phyloP scores from a whole-genome alignment of 106 monocot species.

The Gastrodia elata region DNA sequence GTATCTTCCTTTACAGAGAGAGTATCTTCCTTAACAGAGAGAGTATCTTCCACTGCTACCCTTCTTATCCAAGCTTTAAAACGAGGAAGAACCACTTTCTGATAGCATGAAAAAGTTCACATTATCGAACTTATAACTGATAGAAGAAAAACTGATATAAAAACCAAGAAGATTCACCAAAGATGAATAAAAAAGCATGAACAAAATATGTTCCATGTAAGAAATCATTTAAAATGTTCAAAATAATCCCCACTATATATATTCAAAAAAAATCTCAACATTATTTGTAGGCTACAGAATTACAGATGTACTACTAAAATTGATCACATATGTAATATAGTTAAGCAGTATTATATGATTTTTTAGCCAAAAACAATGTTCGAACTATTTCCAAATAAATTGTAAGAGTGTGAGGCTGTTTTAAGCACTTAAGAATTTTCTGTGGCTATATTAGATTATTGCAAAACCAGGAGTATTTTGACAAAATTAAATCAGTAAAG shows the following conservation, averaged over 20 bases:
- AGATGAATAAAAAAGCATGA: neutral
- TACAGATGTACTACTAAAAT: too few relatives aligned
- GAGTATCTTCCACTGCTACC: conserved; percentile 53
- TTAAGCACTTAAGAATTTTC: too few relatives aligned
- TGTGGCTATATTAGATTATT: too few relatives aligned
- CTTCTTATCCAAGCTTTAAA: conserved; percentile 74
- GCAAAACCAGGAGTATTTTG: too few relatives aligned
- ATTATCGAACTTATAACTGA: neutral
- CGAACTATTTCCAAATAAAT: too few relatives aligned
- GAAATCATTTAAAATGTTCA: neutral
- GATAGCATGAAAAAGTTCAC: neutral
- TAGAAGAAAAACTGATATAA: neutral
- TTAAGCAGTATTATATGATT: too few relatives aligned
- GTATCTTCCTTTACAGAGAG: conserved; percentile 38
- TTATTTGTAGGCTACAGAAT: too few relatives aligned
- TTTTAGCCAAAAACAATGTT: too few relatives aligned
- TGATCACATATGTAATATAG: too few relatives aligned
- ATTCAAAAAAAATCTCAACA: too few relatives aligned
- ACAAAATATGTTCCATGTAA: neutral
- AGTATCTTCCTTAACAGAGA: conserved; percentile 41
- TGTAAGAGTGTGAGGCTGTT: too few relatives aligned
- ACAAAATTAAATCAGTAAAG: neutral
- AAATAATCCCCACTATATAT: too few relatives aligned
- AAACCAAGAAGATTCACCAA: neutral
- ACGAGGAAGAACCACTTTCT: conserved; percentile 72